Percentiles rank a stretch among this genome's conserved stretches.
Conservation (phyloP, 2,329 filamentous ascomycete genomes). For the Fusarium tanahbumbuense region DNA sequence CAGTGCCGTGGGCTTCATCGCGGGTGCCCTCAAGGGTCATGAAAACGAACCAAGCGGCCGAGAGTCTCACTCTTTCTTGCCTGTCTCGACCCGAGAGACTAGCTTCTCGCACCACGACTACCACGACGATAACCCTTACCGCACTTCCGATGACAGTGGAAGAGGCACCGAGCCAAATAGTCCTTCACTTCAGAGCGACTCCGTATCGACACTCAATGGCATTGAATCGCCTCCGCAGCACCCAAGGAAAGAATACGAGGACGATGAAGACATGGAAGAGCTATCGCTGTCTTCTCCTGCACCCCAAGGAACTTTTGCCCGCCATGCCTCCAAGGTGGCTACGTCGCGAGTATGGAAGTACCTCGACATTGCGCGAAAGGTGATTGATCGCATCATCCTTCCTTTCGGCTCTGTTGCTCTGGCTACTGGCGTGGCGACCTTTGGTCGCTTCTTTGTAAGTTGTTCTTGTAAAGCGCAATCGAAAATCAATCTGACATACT, state of each 20-base stretch:
- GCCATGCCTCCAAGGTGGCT: constrained; percentile 65
- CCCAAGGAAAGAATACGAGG: constrained; percentile 61
- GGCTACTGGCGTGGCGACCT: constrained; percentile 78
- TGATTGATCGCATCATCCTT: constrained; percentile 81
- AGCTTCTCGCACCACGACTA: constrained; percentile 55
- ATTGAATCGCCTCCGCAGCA: constrained; percentile 55
- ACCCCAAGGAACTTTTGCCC: constrained; percentile 64
- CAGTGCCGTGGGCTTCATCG: constrained; percentile 71
- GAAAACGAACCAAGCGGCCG: neutral
- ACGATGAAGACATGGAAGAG: constrained; percentile 57
- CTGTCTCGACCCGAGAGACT: constrained; percentile 62
- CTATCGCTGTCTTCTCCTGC: constrained; percentile 43
- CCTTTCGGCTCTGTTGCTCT: constrained; percentile 81
- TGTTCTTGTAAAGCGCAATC: neutral
- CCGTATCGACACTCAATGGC: constrained; percentile 66
- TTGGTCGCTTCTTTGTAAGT: constrained; percentile 86
- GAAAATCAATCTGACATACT: constrained; percentile 4
- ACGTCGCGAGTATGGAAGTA: constrained; percentile 67
- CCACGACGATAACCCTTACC: constrained; percentile 61
- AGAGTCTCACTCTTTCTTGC: constrained; percentile 66
- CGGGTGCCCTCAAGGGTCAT: constrained; percentile 41
- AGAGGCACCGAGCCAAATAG: constrained; percentile 79
- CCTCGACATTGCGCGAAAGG: constrained; percentile 70
- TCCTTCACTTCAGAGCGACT: constrained; percentile 73
- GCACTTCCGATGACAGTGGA: constrained; percentile 77